A percentile compares a stretch with the other conserved stretches of the same genome.
Evolutionary conservation across 129 eudicot genomes (phyloP).

Genomic region (Rutidosis leptorrhynchoides): DNA sequence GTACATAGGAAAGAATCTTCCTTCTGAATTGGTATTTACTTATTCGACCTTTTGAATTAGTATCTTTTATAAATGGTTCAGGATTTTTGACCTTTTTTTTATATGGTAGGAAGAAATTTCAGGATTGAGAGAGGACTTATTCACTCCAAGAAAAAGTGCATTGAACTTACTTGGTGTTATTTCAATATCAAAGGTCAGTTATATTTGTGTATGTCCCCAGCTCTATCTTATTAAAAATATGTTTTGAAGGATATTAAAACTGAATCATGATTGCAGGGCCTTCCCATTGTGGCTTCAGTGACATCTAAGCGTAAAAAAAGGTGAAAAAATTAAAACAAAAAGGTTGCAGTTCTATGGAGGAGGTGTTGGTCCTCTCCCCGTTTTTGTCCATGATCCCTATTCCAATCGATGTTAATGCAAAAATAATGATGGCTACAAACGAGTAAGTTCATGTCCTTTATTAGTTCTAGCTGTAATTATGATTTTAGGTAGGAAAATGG

Average conservation of each 20-base stretch:
- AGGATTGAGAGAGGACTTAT: conserved; percentile 74
- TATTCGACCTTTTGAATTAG: background rate
- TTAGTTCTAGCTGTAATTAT: conserved; percentile 1
- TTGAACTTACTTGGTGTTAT: conserved; percentile 75
- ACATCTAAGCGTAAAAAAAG: conserved; percentile 76
- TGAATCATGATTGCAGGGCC: conserved; percentile 55
- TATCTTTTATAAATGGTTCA: conserved; percentile 7
- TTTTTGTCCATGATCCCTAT: conserved; percentile 61
- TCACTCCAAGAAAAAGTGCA: conserved; percentile 78
- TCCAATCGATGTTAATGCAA: conserved; percentile 44
- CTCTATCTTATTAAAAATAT: conserved; percentile 6
- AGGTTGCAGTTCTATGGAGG: conserved; percentile 71
- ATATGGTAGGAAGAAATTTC: conserved; percentile 71
- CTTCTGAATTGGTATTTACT: conserved; percentile 58
- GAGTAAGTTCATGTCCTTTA: conserved; percentile 45
- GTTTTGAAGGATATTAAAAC: conserved; percentile 14
- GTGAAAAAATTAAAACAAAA: conserved; percentile 70
- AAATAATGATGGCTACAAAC: conserved; percentile 28
- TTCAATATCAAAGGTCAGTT: conserved; percentile 63
- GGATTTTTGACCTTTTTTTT: background rate
- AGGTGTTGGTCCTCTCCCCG: conserved; percentile 72
- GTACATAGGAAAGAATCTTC: conserved; percentile 66
- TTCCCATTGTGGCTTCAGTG: conserved; percentile 44
- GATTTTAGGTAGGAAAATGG: background rate
- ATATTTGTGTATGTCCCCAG: background rate